Conservation (phyloP, 805 yeast species). For the Diddensiella santjacobensis region DNA sequence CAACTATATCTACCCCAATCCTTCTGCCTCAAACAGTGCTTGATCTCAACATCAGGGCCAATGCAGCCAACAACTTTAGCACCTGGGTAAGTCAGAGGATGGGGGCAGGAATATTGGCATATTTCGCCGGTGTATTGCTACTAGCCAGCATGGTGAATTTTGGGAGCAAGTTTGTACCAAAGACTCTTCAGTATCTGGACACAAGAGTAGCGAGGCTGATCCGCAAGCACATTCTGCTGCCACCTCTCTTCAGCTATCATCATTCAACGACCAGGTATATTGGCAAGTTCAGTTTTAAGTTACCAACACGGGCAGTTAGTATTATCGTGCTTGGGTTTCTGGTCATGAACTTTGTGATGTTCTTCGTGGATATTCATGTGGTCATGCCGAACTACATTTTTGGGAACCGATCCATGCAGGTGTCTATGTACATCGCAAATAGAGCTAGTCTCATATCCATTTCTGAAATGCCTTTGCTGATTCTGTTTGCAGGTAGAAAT, state of each 20-base stretch:
- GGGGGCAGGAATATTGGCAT: conserved; percentile 13
- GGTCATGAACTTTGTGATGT: conserved; percentile 29
- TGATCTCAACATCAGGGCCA: conserved; percentile 8
- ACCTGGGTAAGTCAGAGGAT: conserved; percentile 8
- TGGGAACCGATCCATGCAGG: conserved; percentile 14
- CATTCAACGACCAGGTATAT: conserved; percentile 21
- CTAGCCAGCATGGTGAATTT: conserved; percentile 8
- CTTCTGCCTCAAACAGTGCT: background rate
- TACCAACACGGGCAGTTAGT: conserved; percentile 39
- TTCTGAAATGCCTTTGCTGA: conserved; percentile 42
- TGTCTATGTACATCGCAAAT: conserved; percentile 34
- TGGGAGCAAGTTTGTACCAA: conserved; percentile 14
- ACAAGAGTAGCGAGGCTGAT: conserved; percentile 17
- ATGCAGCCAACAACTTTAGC: conserved; percentile 3
- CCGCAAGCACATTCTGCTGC: conserved; percentile 24
- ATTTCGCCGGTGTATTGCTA: conserved; percentile 14
- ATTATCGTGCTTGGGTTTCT: conserved; percentile 33
- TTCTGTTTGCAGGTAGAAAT: conserved; percentile 67
- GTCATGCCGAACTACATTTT: conserved; percentile 10
- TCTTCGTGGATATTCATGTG: conserved; percentile 19
- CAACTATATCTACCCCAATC: background rate
- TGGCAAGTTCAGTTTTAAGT: conserved; percentile 14
- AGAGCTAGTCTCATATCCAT: conserved; percentile 27
- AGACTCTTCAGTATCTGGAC: conserved; percentile 14
- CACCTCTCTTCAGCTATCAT: conserved; percentile 26